These are phyloP conservation scores for Pisolithus tinctorius DNA, from an alignment of 768 basidiomycete genomes.

Conservation along the genomic window DNA sequence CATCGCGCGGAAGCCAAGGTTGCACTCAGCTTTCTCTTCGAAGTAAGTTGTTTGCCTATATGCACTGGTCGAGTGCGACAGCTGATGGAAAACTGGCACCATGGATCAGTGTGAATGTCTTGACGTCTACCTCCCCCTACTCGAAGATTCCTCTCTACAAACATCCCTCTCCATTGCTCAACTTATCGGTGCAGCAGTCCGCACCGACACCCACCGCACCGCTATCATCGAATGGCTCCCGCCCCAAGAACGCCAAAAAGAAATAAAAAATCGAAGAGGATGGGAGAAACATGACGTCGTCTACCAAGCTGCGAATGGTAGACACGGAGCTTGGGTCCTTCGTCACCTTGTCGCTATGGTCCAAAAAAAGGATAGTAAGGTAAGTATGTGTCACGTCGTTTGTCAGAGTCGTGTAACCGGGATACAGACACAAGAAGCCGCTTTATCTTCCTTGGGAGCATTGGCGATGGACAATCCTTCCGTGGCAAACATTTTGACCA, in stretches of 20 bases:
- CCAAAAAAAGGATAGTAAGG: conserved; percentile 50
- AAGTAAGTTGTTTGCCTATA: conserved; percentile 29
- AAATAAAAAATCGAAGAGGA: conserved; percentile 54
- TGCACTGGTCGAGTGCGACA: background rate
- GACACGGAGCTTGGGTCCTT: conserved; percentile 55
- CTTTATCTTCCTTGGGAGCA: conserved; percentile 55
- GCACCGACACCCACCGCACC: conserved; percentile 42
- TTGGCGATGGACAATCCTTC: conserved; percentile 55
- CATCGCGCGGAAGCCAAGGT: conserved; percentile 46
- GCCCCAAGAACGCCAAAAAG: conserved; percentile 44
- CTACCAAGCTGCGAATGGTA: conserved; percentile 31
- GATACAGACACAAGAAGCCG: conserved; percentile 58
- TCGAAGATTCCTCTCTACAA: conserved; percentile 38
- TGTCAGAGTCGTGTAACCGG: background rate
- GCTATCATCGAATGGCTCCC: conserved; percentile 60
- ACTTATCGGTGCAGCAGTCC: conserved; percentile 47
- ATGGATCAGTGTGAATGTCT: conserved; percentile 45
- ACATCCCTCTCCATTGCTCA: conserved; percentile 49
- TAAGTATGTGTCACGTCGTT: conserved; percentile 8
- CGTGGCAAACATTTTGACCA: conserved; percentile 46
- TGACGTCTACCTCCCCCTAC: conserved; percentile 62
- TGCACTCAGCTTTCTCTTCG: conserved; percentile 54
- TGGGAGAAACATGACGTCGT: conserved; percentile 60
- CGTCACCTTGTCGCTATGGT: conserved; percentile 44
- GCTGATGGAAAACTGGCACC: background rate